Evolutionary conservation across 345 rosid genomes (phyloP).

Genomic region (Camelina sativa): DNA sequence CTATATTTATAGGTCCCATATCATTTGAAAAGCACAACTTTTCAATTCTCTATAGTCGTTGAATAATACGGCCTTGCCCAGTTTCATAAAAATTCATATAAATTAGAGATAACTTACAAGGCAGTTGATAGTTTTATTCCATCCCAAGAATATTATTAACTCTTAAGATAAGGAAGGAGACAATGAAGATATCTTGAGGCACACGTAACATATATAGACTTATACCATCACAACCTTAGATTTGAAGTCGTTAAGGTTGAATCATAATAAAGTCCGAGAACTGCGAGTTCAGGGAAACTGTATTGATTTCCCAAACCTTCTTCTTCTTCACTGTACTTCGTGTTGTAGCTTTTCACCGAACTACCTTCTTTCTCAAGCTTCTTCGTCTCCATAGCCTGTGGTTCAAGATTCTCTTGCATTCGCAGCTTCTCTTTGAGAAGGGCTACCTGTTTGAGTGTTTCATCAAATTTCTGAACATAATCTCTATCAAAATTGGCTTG

Average conservation of each 20-base stretch:
- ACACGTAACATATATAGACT: slow-evolving; percentile 14
- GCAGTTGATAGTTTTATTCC: slow-evolving; percentile 6
- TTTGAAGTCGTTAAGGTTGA: slow-evolving; percentile 30
- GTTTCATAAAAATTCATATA: background rate
- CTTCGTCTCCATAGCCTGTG: slow-evolving; percentile 9
- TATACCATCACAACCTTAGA: slow-evolving; percentile 19
- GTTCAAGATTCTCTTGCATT: slow-evolving; percentile 32
- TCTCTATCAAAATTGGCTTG: background rate
- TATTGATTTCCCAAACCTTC: slow-evolving; percentile 18
- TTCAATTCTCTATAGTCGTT: background rate
- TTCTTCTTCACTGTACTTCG: slow-evolving; percentile 30
- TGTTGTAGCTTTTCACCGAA: slow-evolving; percentile 6
- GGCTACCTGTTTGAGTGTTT: slow-evolving; percentile 50
- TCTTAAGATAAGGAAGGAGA: slow-evolving; percentile 4
- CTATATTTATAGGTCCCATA: background rate
- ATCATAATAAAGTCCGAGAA: slow-evolving; percentile 40
- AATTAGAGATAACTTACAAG: slow-evolving; percentile 1
- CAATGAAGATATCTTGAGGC: slow-evolving; percentile 12
- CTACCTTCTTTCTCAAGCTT: slow-evolving; percentile 40
- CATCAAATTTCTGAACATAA: slow-evolving; percentile 2
- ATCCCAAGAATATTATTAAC: background rate
- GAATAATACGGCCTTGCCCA: background rate
- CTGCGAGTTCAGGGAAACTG: slow-evolving; percentile 42
- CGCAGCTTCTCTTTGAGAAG: slow-evolving; percentile 56
- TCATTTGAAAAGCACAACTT: background rate